A percentile compares a stretch with the other conserved stretches of the same genome.
Evolutionary conservation across 192 early-diverging fungal genomes (phyloP).

Genomic region (Entomortierella lignicola): DNA sequence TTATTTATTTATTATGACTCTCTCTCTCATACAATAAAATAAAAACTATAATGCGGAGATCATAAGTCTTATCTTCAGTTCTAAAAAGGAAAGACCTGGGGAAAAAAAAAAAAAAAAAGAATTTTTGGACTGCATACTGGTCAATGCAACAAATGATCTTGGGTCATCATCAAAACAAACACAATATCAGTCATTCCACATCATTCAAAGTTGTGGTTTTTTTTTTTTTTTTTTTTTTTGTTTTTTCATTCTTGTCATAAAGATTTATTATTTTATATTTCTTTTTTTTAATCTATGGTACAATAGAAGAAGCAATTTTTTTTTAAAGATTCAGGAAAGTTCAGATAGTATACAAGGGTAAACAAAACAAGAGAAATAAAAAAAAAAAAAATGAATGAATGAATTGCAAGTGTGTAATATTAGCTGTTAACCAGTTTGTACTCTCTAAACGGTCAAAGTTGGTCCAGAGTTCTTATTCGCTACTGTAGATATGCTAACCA

Average conservation of each 20-base stretch:
- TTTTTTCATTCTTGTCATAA: too few species aligned
- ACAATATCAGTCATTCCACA: neutral
- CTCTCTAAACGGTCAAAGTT: neutral
- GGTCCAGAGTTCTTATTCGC: neutral
- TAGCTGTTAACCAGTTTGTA: too few species aligned
- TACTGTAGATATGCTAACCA: constrained; percentile 7
- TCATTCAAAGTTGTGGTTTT: neutral
- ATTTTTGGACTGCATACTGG: neutral
- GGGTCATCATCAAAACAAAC: too few species aligned
- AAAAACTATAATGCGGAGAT: too few species aligned
- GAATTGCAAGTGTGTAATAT: too few species aligned
- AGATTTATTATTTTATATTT: neutral
- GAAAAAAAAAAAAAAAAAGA: constrained; percentile 2
- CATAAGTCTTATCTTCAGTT: neutral
- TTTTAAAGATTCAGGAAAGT: too few species aligned
- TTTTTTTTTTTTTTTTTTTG: neutral
- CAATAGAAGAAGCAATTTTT: too few species aligned
- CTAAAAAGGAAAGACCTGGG: constrained; percentile 7
- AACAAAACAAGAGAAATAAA: too few species aligned
- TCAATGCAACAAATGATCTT: neutral
- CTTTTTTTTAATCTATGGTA: too few species aligned
- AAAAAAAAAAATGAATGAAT: too few species aligned
- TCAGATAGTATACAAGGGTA: constrained; percentile 1
- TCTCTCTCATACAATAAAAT: too few species aligned
- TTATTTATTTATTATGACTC: too few species aligned